These are phyloP conservation scores for Sporothrix humicola DNA, from an alignment of 2,329 filamentous ascomycete genomes.

Conservation along the genomic window DNA sequence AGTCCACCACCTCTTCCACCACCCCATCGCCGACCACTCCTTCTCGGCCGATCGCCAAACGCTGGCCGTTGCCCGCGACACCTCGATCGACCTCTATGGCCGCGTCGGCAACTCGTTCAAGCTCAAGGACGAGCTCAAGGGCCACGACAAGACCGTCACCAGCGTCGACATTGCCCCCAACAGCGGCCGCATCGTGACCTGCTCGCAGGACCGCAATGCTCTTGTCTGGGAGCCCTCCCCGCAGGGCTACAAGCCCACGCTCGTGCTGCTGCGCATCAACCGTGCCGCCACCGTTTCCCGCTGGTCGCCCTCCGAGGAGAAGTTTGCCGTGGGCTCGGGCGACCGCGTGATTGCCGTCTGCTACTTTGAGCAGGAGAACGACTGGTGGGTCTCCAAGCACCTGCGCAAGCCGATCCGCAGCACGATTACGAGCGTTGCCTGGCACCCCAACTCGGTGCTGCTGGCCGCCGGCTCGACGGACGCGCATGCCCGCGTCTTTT, in stretches of 20 bases:
- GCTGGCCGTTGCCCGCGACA: conserved; percentile 89
- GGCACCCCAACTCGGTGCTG: conserved; percentile 97
- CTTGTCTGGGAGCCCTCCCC: conserved; percentile 97
- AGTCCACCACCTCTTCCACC: conserved; percentile 96
- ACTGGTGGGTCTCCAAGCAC: conserved; percentile 99
- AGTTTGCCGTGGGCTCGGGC: conserved; percentile 96
- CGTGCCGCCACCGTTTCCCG: conserved; percentile 94
- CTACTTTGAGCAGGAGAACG: conserved; percentile 99
- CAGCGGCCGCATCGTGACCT: conserved; percentile 93
- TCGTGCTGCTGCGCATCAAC: conserved; percentile 96
- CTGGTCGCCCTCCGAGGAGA: conserved; percentile 95
- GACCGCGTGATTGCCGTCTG: conserved; percentile 95
- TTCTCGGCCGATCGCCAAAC: conserved; percentile 92
- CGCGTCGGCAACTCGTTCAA: conserved; percentile 75
- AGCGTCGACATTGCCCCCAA: conserved; percentile 93
- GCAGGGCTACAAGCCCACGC: conserved; percentile 91
- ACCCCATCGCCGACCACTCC: conserved; percentile 95
- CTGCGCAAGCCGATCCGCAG: conserved; percentile 98
- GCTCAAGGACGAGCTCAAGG: conserved; percentile 89
- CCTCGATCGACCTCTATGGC: conserved; percentile 85
- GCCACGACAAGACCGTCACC: conserved; percentile 96
- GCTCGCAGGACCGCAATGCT: conserved; percentile 96
- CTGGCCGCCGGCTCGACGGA: conserved; percentile 96
- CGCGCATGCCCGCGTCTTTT: conserved; percentile 93
- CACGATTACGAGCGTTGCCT: conserved; percentile 91